Base-by-base conservation (phyloP, 2,329 filamentous ascomycete species). In the Clarireedia monteithiana region DNA sequence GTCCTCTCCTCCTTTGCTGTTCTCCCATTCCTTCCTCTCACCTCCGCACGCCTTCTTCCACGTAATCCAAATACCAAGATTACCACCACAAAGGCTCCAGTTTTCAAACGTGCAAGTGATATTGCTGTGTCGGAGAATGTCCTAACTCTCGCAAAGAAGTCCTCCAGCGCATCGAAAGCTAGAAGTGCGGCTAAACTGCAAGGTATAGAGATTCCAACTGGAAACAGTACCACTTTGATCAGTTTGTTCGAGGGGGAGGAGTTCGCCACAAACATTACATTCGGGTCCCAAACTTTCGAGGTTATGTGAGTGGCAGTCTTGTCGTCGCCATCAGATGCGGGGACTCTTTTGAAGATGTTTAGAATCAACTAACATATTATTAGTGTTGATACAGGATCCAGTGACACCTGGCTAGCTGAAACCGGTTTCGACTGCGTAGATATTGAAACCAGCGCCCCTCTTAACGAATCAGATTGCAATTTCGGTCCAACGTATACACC, bases 301-400 rank as follows among this genome's bases (percentile, higher is more conserved):
- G 62, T 54, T 12, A 17, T 44, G 42, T 53, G 12, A 53, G 50
- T 53, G 12, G 30, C 30, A 34, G 9, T 34, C 10, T 4, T 4
- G 10, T 12, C 30, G n/a, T 23, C 17, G 14, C 9, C 39, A 20
- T 47, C 30, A 34, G 9, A 34, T 26, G 5, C 12, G 3, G 5
- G 23, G 45, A 20, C 3, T 12, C 38, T 9, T 3, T 26, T 42
- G 6, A 6, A 42, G n/a, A 15, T n/a, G 17, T 9, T 14, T 20
- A 20, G 39, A 6, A 53, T 6, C 6, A 15, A 24, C 17, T 12
- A 17, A 6, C 10, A 14, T 26, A 2, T 10, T 10, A 24, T 71
- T 2, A 68, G 75, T 10, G 65, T 78, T 49, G 76, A 79, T 56
- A 77, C 75, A 1, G 76, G 75, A 20, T 74, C 72, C 53, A 72